phyloP scores from a whole-genome alignment of 257 asterid species.

The Cruciata laevipes region DNA sequence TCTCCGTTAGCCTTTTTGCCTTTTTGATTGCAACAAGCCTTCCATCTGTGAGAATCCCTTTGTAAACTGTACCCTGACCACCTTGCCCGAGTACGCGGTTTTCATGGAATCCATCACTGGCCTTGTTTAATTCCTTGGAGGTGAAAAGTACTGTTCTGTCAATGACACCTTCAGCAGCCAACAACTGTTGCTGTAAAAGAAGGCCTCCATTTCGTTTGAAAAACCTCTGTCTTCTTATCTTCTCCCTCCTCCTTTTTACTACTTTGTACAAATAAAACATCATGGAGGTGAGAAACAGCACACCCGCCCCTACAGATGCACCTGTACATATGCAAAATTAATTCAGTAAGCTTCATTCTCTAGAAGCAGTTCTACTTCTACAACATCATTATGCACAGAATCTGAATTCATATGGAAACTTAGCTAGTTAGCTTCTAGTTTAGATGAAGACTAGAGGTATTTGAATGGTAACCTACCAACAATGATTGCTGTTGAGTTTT shows the following conservation, averaged over 20 bases:
- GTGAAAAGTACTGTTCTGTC: slow-evolving; percentile 19
- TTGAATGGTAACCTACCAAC: not conserved
- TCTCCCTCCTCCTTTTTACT: slow-evolving; percentile 10
- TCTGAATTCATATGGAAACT: not conserved
- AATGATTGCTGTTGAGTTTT: not conserved
- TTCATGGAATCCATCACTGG: slow-evolving; percentile 13
- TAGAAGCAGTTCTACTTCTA: not conserved
- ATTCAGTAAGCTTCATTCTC: not conserved
- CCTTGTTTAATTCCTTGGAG: slow-evolving; percentile 19
- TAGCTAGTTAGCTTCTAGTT: not conserved
- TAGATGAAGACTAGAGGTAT: not conserved
- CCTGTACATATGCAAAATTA: not conserved
- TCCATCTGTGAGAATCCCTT: slow-evolving; percentile 6
- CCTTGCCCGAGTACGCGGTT: slow-evolving; percentile 5
- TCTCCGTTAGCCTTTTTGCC: not conserved
- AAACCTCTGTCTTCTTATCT: not conserved
- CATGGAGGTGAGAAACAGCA: not conserved
- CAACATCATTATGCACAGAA: not conserved
- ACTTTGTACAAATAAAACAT: slow-evolving; percentile 7
- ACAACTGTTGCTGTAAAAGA: slow-evolving; percentile 18
- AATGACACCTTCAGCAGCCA: slow-evolving; percentile 15
- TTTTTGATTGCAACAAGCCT: slow-evolving; percentile 10
- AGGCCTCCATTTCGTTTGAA: slow-evolving; percentile 11
- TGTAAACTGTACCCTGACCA: slow-evolving; percentile 2
- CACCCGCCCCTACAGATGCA: not conserved